Base-by-base conservation (phyloP, 208 protist genomes). In the Trypanosoma boissoni region DNA sequence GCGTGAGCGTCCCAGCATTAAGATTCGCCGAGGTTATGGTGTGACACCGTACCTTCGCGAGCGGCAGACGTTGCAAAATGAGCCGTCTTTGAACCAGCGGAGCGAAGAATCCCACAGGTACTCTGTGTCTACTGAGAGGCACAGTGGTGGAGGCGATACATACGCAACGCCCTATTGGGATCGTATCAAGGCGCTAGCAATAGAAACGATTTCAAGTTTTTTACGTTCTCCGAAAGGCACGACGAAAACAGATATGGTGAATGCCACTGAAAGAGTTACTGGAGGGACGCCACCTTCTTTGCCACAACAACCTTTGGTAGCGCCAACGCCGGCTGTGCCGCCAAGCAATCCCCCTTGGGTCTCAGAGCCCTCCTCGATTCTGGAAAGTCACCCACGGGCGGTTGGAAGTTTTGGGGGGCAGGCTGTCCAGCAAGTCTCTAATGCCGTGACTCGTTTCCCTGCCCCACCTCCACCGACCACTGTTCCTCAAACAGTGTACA, bases 401-500 rank as follows among this genome's bases (percentile, higher is more conserved):
- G 36, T 56, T 55, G 31, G 10, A 32, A 49, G 32, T 24, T 31
- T 46, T 39, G 34, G 20, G 4, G 32, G 9, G 8, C 52, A 3
- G 14, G 9, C 52, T 14, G 16, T 2, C 52, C 36, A 58, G 8
- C n/a, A 20, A 16, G 34, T 39, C 12, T 12, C 2, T 9, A 27
- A 26, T 14, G 32, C 32, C 32, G 31, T 44, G 9, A 16, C n/a
- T n/a, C n/a, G 23, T 32, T 6, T 16, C 52, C 16, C 10, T 20
- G 16, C 24, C 20, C 21, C 18, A 36, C n/a, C 0, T 8, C 14
- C 55, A 6, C 5, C 43, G 14, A 29, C 34, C 3, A 12, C 55
- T 27, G 14, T 41, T 7, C 53, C 63, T 12, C 65, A 64, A 50
- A 31, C 58, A n/a, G 58, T 72, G 20, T 72, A 72, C 27, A 72